Percentiles rank a stretch among this genome's conserved stretches.
Conservation (phyloP, 495 filamentous ascomycete genomes). For the Trichocladium uniseriatum region DNA sequence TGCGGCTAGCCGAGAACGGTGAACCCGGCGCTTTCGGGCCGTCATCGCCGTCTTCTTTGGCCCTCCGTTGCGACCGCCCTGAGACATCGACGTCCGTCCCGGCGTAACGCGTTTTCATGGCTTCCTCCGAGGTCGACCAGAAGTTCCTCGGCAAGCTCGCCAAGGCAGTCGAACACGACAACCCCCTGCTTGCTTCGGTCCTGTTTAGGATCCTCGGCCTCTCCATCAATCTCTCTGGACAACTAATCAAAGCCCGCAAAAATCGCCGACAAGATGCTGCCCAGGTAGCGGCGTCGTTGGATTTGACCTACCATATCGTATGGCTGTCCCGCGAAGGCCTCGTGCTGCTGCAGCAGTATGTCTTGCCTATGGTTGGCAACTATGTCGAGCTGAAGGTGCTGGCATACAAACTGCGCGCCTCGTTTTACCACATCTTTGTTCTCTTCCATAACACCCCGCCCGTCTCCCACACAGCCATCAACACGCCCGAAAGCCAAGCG, state of each 20-base stretch:
- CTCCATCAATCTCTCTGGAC: conserved; percentile 76
- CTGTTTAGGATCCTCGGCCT: conserved; percentile 87
- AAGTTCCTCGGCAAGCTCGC: conserved; percentile 89
- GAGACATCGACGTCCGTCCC: background rate
- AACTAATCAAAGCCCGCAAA: conserved; percentile 73
- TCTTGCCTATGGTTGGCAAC: conserved; percentile 65
- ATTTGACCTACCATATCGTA: conserved; percentile 85
- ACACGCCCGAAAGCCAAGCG: conserved; percentile 24
- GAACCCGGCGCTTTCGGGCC: background rate
- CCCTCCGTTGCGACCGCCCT: background rate
- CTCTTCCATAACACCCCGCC: conserved; percentile 74
- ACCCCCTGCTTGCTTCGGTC: conserved; percentile 65
- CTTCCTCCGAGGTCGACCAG: conserved; percentile 91
- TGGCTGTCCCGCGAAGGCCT: conserved; percentile 93
- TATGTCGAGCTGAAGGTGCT: conserved; percentile 76
- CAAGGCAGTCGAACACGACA: conserved; percentile 58
- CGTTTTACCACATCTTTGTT: conserved; percentile 94
- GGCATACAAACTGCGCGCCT: conserved; percentile 81
- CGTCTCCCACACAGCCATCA: conserved; percentile 32
- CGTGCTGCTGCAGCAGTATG: conserved; percentile 72
- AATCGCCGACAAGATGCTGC: conserved; percentile 75
- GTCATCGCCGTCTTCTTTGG: background rate
- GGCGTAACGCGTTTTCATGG: conserved; percentile 48
- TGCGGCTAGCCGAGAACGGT: background rate
- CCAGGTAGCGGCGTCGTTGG: conserved; percentile 67